Evolutionary conservation across 306 rosid genomes (phyloP), one percentile per base, ranked within the genome.

Genomic region (Pachyrhizus erosus): DNA sequence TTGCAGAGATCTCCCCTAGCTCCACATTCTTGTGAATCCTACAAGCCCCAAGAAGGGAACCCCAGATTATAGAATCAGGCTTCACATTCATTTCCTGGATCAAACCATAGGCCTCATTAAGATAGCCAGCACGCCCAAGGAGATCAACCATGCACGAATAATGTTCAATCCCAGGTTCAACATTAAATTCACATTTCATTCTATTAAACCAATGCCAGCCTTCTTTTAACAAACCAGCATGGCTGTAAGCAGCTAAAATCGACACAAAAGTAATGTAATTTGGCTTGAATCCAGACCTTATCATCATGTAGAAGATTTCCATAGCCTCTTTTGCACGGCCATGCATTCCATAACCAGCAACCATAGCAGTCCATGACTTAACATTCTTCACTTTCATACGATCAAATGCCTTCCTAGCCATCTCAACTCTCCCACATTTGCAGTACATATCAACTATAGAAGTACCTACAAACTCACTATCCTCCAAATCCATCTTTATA

Each of bases 321-420:
- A 93, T 69, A 61, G 92, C 92, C 58, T 90, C 93, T 83, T 82
- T 85, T 48, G 89, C 90, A 54, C 49, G 82, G 64, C 98, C 98
- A 66, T 91, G 94, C 94, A 89, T 93, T 80, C 98, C 93, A 68
- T 93, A 93, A 82, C 97, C 94, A 77, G 93, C 75, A 67, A 93
- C 27, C 94, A 91, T 85, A 65, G 91, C 92, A 18, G 93, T 91
- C 97, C 97, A 93, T 13, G 93, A 86, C 82, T 86, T 93, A 15
- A 90, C 93, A 85, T 90, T 90, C 87, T 87, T 91, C 85, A 79
- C 89, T 83, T 88, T 90, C 93, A 89, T 84, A 70, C 87, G 80
- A 68, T 87, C 89, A 83, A 93, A 93, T 31, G 87, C 93, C 88
- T 85, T 90, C 85, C 91, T 90, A 21, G 94, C 97, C 89, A 87